Evolutionary conservation across 2,329 filamentous ascomycete genomes (phyloP), one percentile per base, ranked within the genome.

Genomic region (Sporothrix humicola): DNA sequence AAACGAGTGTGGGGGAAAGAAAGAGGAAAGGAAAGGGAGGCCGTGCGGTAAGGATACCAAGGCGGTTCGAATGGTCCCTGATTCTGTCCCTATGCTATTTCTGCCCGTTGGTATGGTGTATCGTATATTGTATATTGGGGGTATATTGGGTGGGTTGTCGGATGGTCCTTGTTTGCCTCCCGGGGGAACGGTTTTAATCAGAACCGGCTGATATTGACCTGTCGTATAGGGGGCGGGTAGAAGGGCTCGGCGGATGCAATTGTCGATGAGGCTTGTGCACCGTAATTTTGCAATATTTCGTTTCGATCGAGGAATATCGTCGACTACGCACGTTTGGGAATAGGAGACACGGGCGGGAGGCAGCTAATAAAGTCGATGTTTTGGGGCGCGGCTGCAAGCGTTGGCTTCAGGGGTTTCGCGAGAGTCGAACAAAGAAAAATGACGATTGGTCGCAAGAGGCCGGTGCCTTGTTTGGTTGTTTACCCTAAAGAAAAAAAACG

Each of bases 151-250:
- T 59, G 20, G 31, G 31, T 37, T 61, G 15, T 71, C 17, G 42
- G 17, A 23, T 46, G 31, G 20, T 20, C 20, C 20, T 68, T 48
- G 52, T 23, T 37, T 70, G 31, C 58, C 68, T 73, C 68, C 66
- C 26, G n/a, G 65, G 65, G 20, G 54, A 71, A 52, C 44, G 17
- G 50, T 56, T 37, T n/a, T 44, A 42, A 73, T 71, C 72, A 73
- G 72, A 56, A 42, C 71, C 71, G 71, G 71, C 71, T 72, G 71
- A 72, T 72, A 58, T 48, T 59, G 31, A 58, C 61, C 71, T 58
- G 71, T 17, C 44, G 44, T 58, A 46, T 44, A 20, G 58, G 17
- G 37, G 15, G n/a, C 50, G 54, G 59, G 44, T 20, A 10, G 37
- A 71, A 31, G 56, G 54, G 44, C 69, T 71, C 54, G 56, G 69